Conservation (phyloP, 2,329 filamentous ascomycete genomes). For the Ophiocordyceps camponoti-floridani region DNA sequence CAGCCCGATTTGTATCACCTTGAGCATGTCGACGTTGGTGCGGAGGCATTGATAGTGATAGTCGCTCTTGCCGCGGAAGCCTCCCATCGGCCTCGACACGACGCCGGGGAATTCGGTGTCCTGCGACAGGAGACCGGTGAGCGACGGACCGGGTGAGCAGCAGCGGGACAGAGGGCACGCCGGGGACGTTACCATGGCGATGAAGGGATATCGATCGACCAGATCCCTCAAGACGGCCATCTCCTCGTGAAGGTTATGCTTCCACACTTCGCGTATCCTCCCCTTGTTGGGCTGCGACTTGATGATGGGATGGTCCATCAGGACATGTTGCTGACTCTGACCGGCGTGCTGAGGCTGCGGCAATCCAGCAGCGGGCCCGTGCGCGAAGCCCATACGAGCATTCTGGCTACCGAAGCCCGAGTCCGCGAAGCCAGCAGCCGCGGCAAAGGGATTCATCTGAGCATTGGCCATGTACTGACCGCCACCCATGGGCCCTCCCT, state of each 20-base stretch:
- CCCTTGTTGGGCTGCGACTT: slow-evolving; percentile 46
- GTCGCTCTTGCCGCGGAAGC: slow-evolving; percentile 86
- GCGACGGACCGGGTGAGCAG: background rate
- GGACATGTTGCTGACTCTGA: slow-evolving; percentile 20
- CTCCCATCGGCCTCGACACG: slow-evolving; percentile 85
- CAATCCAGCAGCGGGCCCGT: slow-evolving; percentile 32
- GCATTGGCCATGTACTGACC: slow-evolving; percentile 59
- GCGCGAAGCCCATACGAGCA: slow-evolving; percentile 72
- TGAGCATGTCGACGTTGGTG: slow-evolving; percentile 92
- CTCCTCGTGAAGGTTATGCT: slow-evolving; percentile 77
- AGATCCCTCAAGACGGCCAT: slow-evolving; percentile 70
- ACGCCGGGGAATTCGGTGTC: slow-evolving; percentile 98
- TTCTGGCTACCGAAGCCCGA: slow-evolving; percentile 74
- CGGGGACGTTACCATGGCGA: slow-evolving; percentile 64
- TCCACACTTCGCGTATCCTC: slow-evolving; percentile 93
- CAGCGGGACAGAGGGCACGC: too few species aligned
- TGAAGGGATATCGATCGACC: slow-evolving; percentile 82
- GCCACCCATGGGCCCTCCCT: slow-evolving; percentile 21
- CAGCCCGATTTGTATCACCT: slow-evolving; percentile 92
- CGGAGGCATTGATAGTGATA: slow-evolving; percentile 98
- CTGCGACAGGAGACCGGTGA: slow-evolving; percentile 24
- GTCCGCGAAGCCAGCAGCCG: slow-evolving; percentile 34
- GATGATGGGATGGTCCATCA: slow-evolving; percentile 24
- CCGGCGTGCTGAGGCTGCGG: slow-evolving; percentile 39
- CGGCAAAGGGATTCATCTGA: slow-evolving; percentile 47